A percentile compares a stretch with the other conserved stretches of the same genome.
Evolutionary conservation across 2,329 filamentous ascomycete genomes (phyloP).

Genomic region (Neofusicoccum cordaticola): DNA sequence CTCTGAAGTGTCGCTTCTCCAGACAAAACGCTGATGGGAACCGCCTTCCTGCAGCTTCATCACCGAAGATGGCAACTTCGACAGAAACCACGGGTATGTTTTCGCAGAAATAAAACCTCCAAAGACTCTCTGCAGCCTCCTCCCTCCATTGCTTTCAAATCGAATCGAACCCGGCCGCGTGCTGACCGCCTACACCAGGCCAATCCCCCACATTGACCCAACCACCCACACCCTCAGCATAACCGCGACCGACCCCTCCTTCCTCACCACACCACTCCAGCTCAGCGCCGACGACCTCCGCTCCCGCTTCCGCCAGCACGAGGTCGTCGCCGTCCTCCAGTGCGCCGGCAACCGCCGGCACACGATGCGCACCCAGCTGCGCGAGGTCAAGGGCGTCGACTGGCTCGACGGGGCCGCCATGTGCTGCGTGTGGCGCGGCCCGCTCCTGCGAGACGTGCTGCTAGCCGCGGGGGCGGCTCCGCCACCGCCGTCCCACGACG

Average conservation of each 20-base stretch:
- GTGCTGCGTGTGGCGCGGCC: slow-evolving; percentile 59
- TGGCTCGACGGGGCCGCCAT: slow-evolving; percentile 61
- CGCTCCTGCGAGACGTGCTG: slow-evolving; percentile 53
- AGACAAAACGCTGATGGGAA: background rate
- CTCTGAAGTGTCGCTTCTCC: background rate
- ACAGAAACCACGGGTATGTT: slow-evolving; percentile 53
- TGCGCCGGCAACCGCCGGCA: slow-evolving; percentile 61
- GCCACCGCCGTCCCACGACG: no score
- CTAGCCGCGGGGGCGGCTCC: background rate
- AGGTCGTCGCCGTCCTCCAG: slow-evolving; percentile 55
- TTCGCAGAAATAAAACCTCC: background rate
- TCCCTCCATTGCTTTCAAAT: no score
- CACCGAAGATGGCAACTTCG: slow-evolving; percentile 48
- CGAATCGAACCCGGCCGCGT: no score
- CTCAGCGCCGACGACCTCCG: slow-evolving; percentile 49
- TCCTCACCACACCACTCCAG: slow-evolving; percentile 22
- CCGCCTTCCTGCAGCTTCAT: slow-evolving; percentile 43
- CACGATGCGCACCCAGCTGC: slow-evolving; percentile 58
- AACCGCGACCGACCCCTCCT: slow-evolving; percentile 45
- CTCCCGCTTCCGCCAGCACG: slow-evolving; percentile 50
- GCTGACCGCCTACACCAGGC: slow-evolving; percentile 19
- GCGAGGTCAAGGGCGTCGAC: slow-evolving; percentile 59
- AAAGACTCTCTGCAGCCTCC: no score
- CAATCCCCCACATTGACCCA: slow-evolving; percentile 49
- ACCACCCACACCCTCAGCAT: slow-evolving; percentile 44